Evolutionary conservation across 2,329 filamentous ascomycete genomes (phyloP), one percentile per base, ranked within the genome.

Genomic region (Talaromyces sp.): DNA sequence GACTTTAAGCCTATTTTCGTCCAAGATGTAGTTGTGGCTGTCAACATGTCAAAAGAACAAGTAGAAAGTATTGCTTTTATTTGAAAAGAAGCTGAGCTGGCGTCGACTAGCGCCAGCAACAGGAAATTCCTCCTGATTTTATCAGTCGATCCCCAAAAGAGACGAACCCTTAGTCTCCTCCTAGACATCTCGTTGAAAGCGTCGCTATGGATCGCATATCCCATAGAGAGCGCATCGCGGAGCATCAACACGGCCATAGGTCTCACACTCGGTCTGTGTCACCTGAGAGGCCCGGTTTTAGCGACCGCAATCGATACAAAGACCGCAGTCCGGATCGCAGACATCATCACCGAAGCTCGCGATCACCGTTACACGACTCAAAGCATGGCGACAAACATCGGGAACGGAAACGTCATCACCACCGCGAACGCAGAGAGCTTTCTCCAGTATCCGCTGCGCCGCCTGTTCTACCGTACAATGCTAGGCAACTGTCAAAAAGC

Each of bases 401-500:
- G 49, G 63, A 59, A 47, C 68, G 65, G 59, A 65, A 67, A 56
- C 65, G 69, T 11, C 19, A 63, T 43, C 33, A 45, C 10, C 65
- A 61, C 15, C 62, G 49, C 25, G 37, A 54, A 13, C 61, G 22
- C 65, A 60, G 17, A 39, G 57, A 61, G 5, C 39, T 58, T 43
- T 63, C 66, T 7, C 62, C 61, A 25, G 61, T 64, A 37, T 59
- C 61, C 37, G 66, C 64, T 1, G 43, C 68, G 31, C 75, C 74
- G 3, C 68, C 75, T 41, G 67, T 75, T 68, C 82, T 96, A 10
- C 93, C 93, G 0, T 89, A 87, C 71, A 81, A 84, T 61, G 88
- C 91, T 3, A 84, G 85, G 13, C 81, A 82, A 50, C 82, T 97
- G 4, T 85, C 84, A 8, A 93, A 90, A 73, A 82, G 84, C 62